phyloP scores from a whole-genome alignment of 2,329 filamentous ascomycete genomes.

The Claviceps quebecensis region DNA sequence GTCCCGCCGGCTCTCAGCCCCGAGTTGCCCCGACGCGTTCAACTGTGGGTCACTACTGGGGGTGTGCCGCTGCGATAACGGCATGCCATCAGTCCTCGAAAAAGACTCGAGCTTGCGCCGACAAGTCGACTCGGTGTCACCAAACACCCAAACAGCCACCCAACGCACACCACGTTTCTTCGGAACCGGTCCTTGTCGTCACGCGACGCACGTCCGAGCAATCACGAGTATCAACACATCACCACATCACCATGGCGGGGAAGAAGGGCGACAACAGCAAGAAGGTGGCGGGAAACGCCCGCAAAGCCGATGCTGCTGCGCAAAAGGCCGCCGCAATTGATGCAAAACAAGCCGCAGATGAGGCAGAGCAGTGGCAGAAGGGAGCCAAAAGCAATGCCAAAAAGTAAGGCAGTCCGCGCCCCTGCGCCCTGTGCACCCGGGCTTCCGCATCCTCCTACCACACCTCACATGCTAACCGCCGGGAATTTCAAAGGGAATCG shows the following conservation, averaged over 20 bases:
- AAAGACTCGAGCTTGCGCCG: not conserved
- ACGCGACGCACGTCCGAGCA: constrained; percentile 4
- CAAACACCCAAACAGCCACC: constrained; percentile 1
- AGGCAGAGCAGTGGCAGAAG: constrained; percentile 69
- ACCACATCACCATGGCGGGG: constrained; percentile 41
- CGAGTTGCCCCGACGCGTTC: not conserved
- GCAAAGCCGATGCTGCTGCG: constrained; percentile 81
- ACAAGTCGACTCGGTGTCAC: constrained; percentile 1
- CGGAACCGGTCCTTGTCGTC: not conserved
- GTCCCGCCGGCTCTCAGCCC: too few species aligned
- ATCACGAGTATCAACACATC: constrained; percentile 2
- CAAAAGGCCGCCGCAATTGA: constrained; percentile 62
- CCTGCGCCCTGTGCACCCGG: constrained; percentile 12
- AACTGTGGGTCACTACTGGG: not conserved
- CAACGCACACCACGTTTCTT: not conserved
- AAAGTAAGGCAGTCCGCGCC: constrained; percentile 43
- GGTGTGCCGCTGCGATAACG: not conserved
- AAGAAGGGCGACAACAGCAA: constrained; percentile 77
- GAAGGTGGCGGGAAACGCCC: constrained; percentile 77
- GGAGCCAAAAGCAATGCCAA: constrained; percentile 75
- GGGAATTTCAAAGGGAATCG: constrained; percentile 17
- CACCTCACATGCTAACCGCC: not conserved
- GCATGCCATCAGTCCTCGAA: not conserved
- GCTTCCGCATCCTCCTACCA: not conserved
- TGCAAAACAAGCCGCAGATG: constrained; percentile 48